Base-by-base conservation (phyloP, 495 filamentous ascomycete genomes). In the Apiosordaria backusii region DNA sequence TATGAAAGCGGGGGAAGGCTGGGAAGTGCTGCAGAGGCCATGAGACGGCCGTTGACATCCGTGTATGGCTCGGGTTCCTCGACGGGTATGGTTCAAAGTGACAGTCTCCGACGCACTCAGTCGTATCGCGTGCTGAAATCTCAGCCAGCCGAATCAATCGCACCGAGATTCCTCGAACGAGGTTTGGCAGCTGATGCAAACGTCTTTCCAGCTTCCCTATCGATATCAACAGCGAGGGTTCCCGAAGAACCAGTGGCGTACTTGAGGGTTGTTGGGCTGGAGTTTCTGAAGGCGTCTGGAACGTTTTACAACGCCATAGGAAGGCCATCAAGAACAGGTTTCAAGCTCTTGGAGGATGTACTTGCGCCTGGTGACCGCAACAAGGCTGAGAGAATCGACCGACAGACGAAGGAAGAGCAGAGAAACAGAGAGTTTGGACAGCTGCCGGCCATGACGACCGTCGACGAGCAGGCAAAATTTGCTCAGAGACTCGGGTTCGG, bases 101-200 rank as follows among this genome's bases (percentile, higher is more conserved):
- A 85, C 64, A 78, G 76, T 61, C 78, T 85, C 66, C 79, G 81
- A 68, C 76, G 80, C 69, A 77, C 74, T 64, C 78, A 82, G 54
- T 79, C 82, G 40, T 86, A 87, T 71, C 79, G 85, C 67, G 79
- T 87, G 59, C 75, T 88, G 65, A 87, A 88, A 75, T 86, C 86
- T 65, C 85, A 87, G 69, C 73, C 81, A 78, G 75, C 76, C 71
- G 75, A 83, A 64, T 61, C 79, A 59, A 66, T 78, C 62, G 68
- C 76, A 16, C 79, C 81, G 65, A 78, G 82, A 70, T 81, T 80
- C 69, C 61, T 83, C 59, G 78, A 84, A 25, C 79, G 79, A 67
- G 78, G 75, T 22, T 76, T 76, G 22, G 64, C 74, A 4, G 61
- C 76, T 19, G 82, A 84, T 61, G 79, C 81, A 10, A 83, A 79